Evolutionary conservation across 179 eudicot species (phyloP), one percentile per base, ranked within the genome.

Genomic region (Spinacia oleracea): DNA sequence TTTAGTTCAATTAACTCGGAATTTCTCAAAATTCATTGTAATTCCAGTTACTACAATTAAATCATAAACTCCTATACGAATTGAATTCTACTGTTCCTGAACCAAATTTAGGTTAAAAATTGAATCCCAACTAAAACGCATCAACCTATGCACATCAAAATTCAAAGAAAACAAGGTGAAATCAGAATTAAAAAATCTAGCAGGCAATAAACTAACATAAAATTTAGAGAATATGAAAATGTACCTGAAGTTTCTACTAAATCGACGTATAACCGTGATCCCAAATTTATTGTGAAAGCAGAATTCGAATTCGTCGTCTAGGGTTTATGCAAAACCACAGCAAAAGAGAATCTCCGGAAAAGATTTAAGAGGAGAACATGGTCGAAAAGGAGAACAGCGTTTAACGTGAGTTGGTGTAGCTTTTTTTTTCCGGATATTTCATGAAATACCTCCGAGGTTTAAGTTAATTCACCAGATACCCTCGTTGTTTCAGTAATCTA

Each of bases 251-350:
- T 0, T 63, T 20, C 38, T 18, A 2, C 45, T 34, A 11, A 7
- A 66, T 66, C 5, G 12, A 4, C 14, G 48, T 11, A 35, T 45
- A 25, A 25, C 55, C 25, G n/a, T 67, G 4, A 18, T 67, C 16
- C 3, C 0, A 38, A 66, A 16, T 65, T 14, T 65, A 69, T 5
- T 3, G 21, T 42, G 51, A 20, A 9, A 42, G n/a, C 14, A 70
- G 12, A 12, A 0, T 12, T 70, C 29, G 5, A 70, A 72, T 18
- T 72, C 2, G 63, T 50, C 2, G 9, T 53, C 29, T 72, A 72
- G 75, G 75, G 75, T 72, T 72, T 72, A 51, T 32, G 45, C 75
- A 53, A 72, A 53, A 31, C n/a, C 34, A 70, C 18, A 10, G 27
- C 4, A 27, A 11, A 62, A 16, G 12, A 27, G 20, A 62, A 27